phyloP scores from a whole-genome alignment of 2,329 filamentous ascomycete species.

The Xylaria hypoxylon region DNA sequence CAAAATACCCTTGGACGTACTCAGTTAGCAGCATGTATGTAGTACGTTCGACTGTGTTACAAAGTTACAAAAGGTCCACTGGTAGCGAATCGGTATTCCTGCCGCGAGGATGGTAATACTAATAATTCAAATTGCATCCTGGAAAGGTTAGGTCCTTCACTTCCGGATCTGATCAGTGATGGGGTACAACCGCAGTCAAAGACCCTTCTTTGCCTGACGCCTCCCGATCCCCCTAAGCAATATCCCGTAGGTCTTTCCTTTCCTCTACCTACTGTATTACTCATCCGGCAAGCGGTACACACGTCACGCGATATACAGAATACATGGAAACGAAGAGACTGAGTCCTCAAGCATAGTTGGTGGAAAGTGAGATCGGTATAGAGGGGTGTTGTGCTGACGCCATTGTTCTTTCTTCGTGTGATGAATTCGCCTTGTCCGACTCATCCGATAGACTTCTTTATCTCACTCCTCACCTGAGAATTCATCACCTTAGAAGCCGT shows the following conservation, averaged over 20 bases:
- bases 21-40: constrained; percentile 16
- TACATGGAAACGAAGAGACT: neutral
- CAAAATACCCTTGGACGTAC: constrained; percentile 9
- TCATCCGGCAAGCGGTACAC: constrained; percentile 1
- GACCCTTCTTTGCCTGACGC: neutral
- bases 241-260: neutral
- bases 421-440: constrained; percentile 9
- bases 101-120: neutral
- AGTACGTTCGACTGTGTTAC: neutral
- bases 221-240: neutral
- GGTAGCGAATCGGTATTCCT: constrained; percentile 12
- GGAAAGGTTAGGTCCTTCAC: neutral
- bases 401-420: constrained; percentile 11
- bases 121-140: constrained; percentile 20
- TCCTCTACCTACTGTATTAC: neutral
- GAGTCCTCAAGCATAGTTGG: neutral
- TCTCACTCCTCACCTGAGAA: neutral
- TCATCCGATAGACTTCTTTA: constrained; percentile 21
- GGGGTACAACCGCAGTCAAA: neutral
- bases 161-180: neutral
- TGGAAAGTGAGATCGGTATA: constrained; percentile 15
- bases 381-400: neutral
- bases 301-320: neutral
- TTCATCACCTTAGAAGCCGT: neutral
- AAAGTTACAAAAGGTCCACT: neutral